Base-by-base conservation (phyloP, 169 alveolate species). In the Besnoitia besnoiti region DNA sequence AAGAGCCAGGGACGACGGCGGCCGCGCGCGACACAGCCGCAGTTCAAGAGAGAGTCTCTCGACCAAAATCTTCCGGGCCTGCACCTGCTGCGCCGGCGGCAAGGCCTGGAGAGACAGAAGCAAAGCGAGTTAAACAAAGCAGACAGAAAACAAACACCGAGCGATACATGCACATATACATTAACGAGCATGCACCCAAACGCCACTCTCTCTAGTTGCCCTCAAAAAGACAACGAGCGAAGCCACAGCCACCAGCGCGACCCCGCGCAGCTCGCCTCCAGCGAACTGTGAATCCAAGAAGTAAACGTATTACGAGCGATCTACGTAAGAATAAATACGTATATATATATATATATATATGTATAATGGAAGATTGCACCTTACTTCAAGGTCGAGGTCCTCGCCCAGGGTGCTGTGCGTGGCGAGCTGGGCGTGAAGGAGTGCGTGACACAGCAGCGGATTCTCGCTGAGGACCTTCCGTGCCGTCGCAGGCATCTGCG, bases 401-500 rank as follows among this genome's bases (percentile, higher is more conserved):
- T 30, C 47, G 24, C 44, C 47, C 10, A n/a, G 44, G 12, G 80
- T 30, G 39, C 19, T 33, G 80, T 67, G 80, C 24, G n/a, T 16
- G 44, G 42, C 47, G 42, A 67, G 80, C 44, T 67, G 80, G 24
- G 80, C 80, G 42, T 67, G 80, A 7, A 67, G 80, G 24, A 67
- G 80, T 0, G 46, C 80, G 46, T 67, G 46, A 16, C 80, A 67
- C 42, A 67, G 80, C 39, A 67, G 80, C 40, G 80, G 80, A 16
- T 67, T 30, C 44, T 14, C 47, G 46, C 39, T 1, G 46, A 67
- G 80, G 44, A 42, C 80, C 44, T 67, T 30, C 39, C 80, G 80
- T 0, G 80, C 44, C 14, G 80, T 67, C 39, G 42, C 80, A 35
- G 80, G 80, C 80, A 67, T 67, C 80, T 67, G 80, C 39, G 80